Percentiles rank a stretch among this genome's conserved stretches.
These are phyloP conservation scores for Diaporthe sp. DNA, from an alignment of 2,329 filamentous ascomycete species.

Conservation along the genomic window DNA sequence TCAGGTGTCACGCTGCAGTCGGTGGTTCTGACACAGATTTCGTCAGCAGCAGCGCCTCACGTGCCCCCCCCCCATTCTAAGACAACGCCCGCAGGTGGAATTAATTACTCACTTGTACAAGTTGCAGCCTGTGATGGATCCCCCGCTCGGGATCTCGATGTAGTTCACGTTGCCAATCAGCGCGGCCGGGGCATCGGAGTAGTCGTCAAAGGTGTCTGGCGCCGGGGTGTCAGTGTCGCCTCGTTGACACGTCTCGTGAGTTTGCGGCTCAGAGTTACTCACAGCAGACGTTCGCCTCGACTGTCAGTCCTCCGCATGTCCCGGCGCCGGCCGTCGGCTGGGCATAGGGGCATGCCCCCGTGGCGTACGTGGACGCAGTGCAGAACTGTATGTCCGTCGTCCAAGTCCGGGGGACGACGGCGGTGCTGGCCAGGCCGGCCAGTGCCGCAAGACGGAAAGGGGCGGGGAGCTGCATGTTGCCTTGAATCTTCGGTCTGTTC, in stretches of 20 bases:
- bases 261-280: not conserved
- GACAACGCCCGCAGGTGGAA: too few species aligned
- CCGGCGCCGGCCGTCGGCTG: slow-evolving; percentile 28
- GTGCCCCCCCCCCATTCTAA: not conserved
- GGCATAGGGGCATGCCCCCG: slow-evolving; percentile 27
- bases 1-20: slow-evolving; percentile 28
- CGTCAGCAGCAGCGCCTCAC: not conserved
- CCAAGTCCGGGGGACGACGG: not conserved
- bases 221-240: not conserved
- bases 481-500: not conserved
- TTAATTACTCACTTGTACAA: slow-evolving; percentile 25
- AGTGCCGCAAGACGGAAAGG: not conserved
- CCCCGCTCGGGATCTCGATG: slow-evolving; percentile 19
- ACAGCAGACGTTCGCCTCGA: slow-evolving; percentile 24
- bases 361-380: slow-evolving; percentile 16
- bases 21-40: slow-evolving; percentile 1
- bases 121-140: slow-evolving; percentile 13
- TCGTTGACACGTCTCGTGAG: not conserved
- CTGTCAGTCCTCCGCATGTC: slow-evolving; percentile 14
- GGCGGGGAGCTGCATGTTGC: not conserved
- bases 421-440: not conserved
- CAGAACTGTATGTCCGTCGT: slow-evolving; percentile 25
- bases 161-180: slow-evolving; percentile 27
- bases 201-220: slow-evolving; percentile 28
- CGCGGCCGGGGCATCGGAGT: not conserved